These are phyloP conservation scores for Phytophthora europaea DNA, from an alignment of 352 stramenopile species.

Conservation along the genomic window DNA sequence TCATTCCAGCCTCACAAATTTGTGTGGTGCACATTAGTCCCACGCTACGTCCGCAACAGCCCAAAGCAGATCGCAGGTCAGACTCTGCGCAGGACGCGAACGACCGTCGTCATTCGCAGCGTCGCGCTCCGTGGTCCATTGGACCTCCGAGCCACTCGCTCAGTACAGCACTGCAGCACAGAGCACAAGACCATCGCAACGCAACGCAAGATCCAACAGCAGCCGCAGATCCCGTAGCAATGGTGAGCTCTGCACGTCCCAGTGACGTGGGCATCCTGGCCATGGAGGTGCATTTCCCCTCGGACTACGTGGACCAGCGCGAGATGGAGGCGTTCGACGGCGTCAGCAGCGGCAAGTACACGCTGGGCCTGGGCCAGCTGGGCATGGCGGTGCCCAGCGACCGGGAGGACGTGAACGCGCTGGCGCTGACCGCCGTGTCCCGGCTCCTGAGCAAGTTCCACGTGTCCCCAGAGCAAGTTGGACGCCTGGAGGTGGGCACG, in stretches of 20 bases:
- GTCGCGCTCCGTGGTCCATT: not conserved
- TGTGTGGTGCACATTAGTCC: not conserved
- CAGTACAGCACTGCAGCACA: not conserved
- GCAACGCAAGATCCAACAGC: not conserved
- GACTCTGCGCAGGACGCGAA: not conserved
- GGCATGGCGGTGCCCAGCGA: slow-evolving; percentile 77
- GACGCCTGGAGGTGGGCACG: slow-evolving; percentile 97
- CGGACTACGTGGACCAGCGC: slow-evolving; percentile 94
- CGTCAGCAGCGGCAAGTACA: slow-evolving; percentile 77
- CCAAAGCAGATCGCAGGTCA: not conserved
- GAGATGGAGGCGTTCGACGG: slow-evolving; percentile 95
- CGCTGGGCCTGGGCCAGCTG: slow-evolving; percentile 68
- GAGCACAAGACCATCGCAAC: not conserved
- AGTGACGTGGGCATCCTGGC: slow-evolving; percentile 96
- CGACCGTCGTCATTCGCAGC: not conserved
- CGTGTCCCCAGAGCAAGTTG: slow-evolving; percentile 79
- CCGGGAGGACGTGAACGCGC: slow-evolving; percentile 79
- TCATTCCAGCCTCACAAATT: not conserved
- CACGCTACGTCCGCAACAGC: not conserved
- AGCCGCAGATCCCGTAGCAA: slow-evolving; percentile 9
- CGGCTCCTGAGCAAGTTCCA: slow-evolving; percentile 66
- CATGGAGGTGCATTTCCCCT: slow-evolving; percentile 97
- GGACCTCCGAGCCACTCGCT: not conserved
- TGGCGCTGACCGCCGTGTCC: slow-evolving; percentile 69
- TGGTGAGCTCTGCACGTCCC: slow-evolving; percentile 44